These are phyloP conservation scores for Daldinia bambusicola DNA, from an alignment of 495 filamentous ascomycete species.

Conservation along the genomic window DNA sequence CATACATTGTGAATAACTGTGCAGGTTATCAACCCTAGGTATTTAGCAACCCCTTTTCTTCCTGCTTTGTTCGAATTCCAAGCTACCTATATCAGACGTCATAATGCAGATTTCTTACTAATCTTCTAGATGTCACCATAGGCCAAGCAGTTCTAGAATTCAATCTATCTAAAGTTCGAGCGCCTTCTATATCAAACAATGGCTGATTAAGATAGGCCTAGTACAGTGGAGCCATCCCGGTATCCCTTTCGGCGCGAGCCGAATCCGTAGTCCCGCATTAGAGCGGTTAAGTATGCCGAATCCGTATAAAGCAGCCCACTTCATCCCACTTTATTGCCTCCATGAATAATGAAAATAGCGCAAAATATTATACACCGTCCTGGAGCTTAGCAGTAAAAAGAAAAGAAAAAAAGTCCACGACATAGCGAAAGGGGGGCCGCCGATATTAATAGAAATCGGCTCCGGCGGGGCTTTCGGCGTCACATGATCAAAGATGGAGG, in stretches of 20 bases:
- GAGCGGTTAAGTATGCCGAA: not conserved
- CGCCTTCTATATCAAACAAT: not conserved
- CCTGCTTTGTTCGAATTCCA: not conserved
- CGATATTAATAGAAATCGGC: not conserved
- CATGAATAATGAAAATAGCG: too few species aligned
- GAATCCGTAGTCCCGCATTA: not conserved
- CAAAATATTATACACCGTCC: not conserved
- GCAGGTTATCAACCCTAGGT: not conserved
- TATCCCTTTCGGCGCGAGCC: not conserved
- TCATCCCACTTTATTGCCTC: not conserved
- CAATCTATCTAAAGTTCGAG: not conserved
- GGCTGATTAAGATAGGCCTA: not conserved
- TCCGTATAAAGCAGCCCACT: not conserved
- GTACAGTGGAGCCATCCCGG: not conserved
- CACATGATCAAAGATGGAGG: not conserved
- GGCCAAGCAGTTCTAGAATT: not conserved
- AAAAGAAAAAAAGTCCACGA: not conserved
- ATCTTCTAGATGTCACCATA: not conserved
- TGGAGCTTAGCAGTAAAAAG: not conserved
- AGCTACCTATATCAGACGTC: not conserved
- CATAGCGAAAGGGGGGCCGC: not conserved
- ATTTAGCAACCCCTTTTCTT: not conserved
- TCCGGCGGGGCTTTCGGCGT: not conserved
- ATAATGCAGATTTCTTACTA: not conserved
- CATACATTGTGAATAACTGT: too few species aligned